phyloP scores from a whole-genome alignment of 495 filamentous ascomycete species.

The Parachaetomium inaequale region DNA sequence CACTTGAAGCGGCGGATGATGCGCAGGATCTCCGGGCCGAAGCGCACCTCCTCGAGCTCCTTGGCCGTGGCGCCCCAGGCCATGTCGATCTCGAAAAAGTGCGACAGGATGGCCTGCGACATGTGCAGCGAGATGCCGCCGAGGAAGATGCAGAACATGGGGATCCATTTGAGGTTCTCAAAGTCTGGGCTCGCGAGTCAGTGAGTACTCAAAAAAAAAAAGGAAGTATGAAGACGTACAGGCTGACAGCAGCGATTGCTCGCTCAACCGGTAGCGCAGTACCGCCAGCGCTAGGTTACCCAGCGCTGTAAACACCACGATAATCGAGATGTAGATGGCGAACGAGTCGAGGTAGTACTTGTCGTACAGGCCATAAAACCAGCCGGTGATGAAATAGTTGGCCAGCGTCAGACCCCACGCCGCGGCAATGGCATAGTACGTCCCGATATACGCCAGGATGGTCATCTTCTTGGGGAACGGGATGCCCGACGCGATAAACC shows the following conservation, averaged over 20 bases:
- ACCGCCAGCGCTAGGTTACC: slow-evolving; percentile 63
- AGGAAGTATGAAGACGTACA: neutral
- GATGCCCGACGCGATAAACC: slow-evolving; percentile 66
- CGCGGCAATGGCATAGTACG: slow-evolving; percentile 77
- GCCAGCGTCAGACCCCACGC: slow-evolving; percentile 72
- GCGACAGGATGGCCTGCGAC: slow-evolving; percentile 61
- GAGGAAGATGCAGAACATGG: slow-evolving; percentile 65
- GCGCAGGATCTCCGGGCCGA: slow-evolving; percentile 1
- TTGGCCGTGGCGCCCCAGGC: slow-evolving; percentile 69
- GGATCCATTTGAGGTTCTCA: slow-evolving; percentile 71
- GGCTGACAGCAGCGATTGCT: slow-evolving; percentile 44
- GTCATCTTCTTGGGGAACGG: slow-evolving; percentile 75
- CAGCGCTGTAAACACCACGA: slow-evolving; percentile 67
- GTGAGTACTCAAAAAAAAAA: neutral
- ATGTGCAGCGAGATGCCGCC: slow-evolving; percentile 68
- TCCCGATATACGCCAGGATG: slow-evolving; percentile 78
- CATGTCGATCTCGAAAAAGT: slow-evolving; percentile 73
- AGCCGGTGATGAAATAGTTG: slow-evolving; percentile 77
- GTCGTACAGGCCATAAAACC: slow-evolving; percentile 68
- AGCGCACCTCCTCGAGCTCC: slow-evolving; percentile 56
- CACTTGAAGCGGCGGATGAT: slow-evolving; percentile 58
- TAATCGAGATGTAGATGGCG: slow-evolving; percentile 72
- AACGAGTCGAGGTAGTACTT: slow-evolving; percentile 71
- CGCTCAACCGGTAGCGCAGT: slow-evolving; percentile 63
- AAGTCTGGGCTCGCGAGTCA: slow-evolving; percentile 23